phyloP scores from a whole-genome alignment of 1,139 yeast genomes.

The Protomyces pachydermus region DNA sequence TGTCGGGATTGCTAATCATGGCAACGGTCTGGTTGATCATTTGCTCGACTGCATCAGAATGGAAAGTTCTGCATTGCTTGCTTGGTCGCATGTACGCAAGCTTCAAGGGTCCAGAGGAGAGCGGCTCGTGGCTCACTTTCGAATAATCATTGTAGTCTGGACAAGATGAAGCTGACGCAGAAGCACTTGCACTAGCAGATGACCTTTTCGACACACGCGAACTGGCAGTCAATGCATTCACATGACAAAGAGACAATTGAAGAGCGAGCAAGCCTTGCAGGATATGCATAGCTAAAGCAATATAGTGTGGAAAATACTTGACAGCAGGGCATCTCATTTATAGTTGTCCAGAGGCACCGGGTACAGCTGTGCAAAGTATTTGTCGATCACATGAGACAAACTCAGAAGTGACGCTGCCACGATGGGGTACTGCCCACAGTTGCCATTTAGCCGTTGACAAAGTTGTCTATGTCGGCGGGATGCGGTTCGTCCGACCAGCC shows the following conservation, averaged over 20 bases:
- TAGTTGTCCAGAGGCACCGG: too few species aligned
- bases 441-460: too few species aligned
- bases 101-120: constrained; percentile 39
- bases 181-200: not conserved
- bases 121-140: constrained; percentile 31
- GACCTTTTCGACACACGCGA: not conserved
- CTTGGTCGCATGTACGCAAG: constrained; percentile 76
- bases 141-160: constrained; percentile 28
- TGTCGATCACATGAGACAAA: too few species aligned
- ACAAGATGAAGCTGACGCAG: not conserved
- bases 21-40: constrained; percentile 51
- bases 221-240: not conserved
- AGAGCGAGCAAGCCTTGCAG: not conserved
- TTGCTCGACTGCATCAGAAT: constrained; percentile 56
- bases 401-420: too few species aligned
- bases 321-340: too few species aligned
- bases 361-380: too few species aligned
- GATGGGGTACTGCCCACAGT: too few species aligned
- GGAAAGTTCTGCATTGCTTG: constrained; percentile 67
- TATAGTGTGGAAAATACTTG: too few species aligned
- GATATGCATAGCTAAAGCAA: not conserved
- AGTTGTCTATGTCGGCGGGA: too few species aligned
- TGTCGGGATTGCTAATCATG: constrained; percentile 55
- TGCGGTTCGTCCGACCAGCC: too few species aligned
- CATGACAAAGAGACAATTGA: not conserved